phyloP scores from a whole-genome alignment of 2,329 filamentous ascomycete species.

The Colletotrichum acutatum region DNA sequence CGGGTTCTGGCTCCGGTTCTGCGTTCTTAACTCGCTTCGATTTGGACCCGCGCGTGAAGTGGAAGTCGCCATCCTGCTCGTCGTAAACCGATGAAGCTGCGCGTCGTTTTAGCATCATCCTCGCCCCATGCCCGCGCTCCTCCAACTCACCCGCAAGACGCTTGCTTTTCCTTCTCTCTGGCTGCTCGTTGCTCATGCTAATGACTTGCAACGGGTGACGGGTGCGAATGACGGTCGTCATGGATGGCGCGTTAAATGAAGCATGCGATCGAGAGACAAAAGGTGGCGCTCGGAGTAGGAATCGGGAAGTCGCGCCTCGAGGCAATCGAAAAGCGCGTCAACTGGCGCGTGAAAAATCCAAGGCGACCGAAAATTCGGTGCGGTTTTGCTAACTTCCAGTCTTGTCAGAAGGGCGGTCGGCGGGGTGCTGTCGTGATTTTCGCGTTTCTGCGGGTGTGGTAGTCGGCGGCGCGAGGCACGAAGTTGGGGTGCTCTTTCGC shows the following conservation, averaged over 20 bases:
- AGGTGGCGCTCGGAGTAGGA: background rate
- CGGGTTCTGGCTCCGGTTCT: slow-evolving; percentile 53
- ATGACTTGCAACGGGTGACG: slow-evolving; percentile 73
- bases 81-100: slow-evolving; percentile 50
- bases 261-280: slow-evolving; percentile 26
- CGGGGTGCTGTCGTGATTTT: slow-evolving; percentile 15
- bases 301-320: slow-evolving; percentile 17
- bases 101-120: slow-evolving; percentile 73
- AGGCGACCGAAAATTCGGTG: background rate
- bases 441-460: slow-evolving; percentile 18
- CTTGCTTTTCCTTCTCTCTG: slow-evolving; percentile 72
- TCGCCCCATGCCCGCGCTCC: slow-evolving; percentile 49
- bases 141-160: slow-evolving; percentile 68
- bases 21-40: slow-evolving; percentile 73
- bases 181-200: slow-evolving; percentile 75
- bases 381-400: background rate
- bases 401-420: background rate
- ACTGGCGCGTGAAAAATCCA: slow-evolving; percentile 6
- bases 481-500: slow-evolving; percentile 16
- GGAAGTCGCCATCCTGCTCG: slow-evolving; percentile 82
- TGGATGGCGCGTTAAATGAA: slow-evolving; percentile 61
- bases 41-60: slow-evolving; percentile 77
- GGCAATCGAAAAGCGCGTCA: slow-evolving; percentile 23
- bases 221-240: slow-evolving; percentile 76
- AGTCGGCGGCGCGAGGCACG: slow-evolving; percentile 19